A percentile compares a stretch with the other conserved stretches of the same genome.
Conservation (phyloP, 108 stramenopile species). For the Fistulifera solaris region DNA sequence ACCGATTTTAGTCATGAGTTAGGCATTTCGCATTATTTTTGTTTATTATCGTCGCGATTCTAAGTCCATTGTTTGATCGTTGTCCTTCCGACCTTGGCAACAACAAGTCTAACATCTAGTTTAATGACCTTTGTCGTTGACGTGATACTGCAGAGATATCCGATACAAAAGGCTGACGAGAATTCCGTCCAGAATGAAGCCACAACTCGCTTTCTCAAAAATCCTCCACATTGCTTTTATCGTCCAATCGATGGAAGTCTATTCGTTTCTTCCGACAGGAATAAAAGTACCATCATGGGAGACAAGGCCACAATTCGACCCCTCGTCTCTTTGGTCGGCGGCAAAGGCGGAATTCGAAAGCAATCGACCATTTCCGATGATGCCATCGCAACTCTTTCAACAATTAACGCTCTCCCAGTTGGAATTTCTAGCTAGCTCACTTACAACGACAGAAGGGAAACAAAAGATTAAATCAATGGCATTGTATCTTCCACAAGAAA, state of each 20-base stretch:
- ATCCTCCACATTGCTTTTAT: background rate
- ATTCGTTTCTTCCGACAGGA: background rate
- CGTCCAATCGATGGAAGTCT: background rate
- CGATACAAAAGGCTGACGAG: too few species aligned
- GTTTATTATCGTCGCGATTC: too few species aligned
- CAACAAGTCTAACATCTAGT: too few species aligned
- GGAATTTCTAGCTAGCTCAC: constrained; percentile 61
- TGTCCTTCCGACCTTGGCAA: too few species aligned
- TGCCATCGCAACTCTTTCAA: constrained; percentile 64
- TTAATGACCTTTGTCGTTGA: too few species aligned
- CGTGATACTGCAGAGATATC: too few species aligned
- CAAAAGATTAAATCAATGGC: constrained; percentile 68
- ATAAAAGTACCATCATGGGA: background rate
- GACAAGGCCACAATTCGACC: background rate
- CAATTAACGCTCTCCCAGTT: constrained; percentile 69
- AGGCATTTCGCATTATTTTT: too few species aligned
- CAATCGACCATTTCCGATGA: constrained; percentile 36
- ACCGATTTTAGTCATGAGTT: too few species aligned
- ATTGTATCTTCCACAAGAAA: constrained; percentile 79
- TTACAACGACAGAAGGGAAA: constrained; percentile 15
- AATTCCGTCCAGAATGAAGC: too few species aligned
- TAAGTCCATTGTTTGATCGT: too few species aligned
- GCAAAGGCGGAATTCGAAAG: background rate
- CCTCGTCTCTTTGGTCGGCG: background rate
- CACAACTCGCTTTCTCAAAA: too few species aligned